phyloP scores from a whole-genome alignment of 2,329 filamentous ascomycete species.

The Fusarium brevicatenulatum region DNA sequence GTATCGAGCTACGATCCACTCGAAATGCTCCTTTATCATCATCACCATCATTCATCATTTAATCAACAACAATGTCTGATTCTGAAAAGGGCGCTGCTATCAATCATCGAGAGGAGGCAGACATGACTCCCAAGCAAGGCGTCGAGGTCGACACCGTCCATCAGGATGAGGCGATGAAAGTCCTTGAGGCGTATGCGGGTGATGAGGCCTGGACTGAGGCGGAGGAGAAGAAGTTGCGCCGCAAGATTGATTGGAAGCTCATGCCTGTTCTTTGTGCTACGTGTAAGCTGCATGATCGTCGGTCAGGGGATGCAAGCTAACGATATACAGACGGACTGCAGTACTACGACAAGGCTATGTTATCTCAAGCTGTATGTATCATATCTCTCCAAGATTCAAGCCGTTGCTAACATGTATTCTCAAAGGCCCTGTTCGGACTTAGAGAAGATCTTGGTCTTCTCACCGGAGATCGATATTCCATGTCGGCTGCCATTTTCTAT shows the following conservation, averaged over 20 bases:
- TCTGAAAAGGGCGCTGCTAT: constrained; percentile 31
- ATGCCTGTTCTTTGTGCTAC: constrained; percentile 59
- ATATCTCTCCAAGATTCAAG: accelerated
- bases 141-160: constrained; percentile 33
- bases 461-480: constrained; percentile 56
- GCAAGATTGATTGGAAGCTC: constrained; percentile 46
- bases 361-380: constrained; percentile 62
- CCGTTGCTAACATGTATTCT: background rate
- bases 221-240: constrained; percentile 55
- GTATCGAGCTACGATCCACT: constrained; percentile 17
- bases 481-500: constrained; percentile 59
- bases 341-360: constrained; percentile 64
- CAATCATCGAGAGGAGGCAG: constrained; percentile 13
- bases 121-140: background rate
- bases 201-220: constrained; percentile 54
- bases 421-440: constrained; percentile 34
- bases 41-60: background rate
- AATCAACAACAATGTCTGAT: constrained; percentile 25
- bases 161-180: constrained; percentile 48
- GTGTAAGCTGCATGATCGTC: constrained; percentile 48
- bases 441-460: constrained; percentile 45
- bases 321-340: constrained; percentile 37
- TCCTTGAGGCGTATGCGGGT: constrained; percentile 54
- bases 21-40: background rate
- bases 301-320: background rate